These are phyloP conservation scores for Escovopsis sp. DNA, from an alignment of 2,329 filamentous ascomycete genomes.

Conservation along the genomic window DNA sequence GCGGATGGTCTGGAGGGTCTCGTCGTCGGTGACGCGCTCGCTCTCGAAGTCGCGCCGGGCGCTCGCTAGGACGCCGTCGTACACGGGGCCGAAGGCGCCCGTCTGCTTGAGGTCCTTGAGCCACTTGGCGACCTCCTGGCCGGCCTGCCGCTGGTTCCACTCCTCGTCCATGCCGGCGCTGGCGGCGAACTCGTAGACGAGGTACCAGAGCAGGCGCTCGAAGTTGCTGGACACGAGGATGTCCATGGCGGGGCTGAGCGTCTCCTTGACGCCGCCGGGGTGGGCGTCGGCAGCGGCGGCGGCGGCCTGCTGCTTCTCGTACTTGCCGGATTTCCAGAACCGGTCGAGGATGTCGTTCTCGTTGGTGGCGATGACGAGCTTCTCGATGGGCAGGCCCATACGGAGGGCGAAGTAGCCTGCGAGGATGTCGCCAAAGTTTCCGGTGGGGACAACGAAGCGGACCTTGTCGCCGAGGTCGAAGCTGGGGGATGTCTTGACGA, in stretches of 20 bases:
- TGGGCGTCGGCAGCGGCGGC: slow-evolving; percentile 34
- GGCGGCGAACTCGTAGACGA: slow-evolving; percentile 58
- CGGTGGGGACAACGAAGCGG: slow-evolving; percentile 81
- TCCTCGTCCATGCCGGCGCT: slow-evolving; percentile 46
- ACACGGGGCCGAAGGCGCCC: slow-evolving; percentile 69
- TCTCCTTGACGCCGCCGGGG: slow-evolving; percentile 71
- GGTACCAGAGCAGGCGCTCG: slow-evolving; percentile 86
- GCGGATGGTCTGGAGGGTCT: slow-evolving; percentile 53
- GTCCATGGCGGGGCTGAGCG: slow-evolving; percentile 91
- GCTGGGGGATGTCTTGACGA: slow-evolving; percentile 44
- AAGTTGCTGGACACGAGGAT: slow-evolving; percentile 95
- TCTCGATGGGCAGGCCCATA: slow-evolving; percentile 80
- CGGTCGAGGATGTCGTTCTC: slow-evolving; percentile 95
- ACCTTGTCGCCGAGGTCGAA: slow-evolving; percentile 55
- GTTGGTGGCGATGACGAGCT: slow-evolving; percentile 86
- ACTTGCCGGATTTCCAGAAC: slow-evolving; percentile 82
- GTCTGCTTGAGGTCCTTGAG: slow-evolving; percentile 64
- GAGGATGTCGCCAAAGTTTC: slow-evolving; percentile 93
- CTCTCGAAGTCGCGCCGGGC: slow-evolving; percentile 68
- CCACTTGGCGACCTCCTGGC: slow-evolving; percentile 67
- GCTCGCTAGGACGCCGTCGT: slow-evolving; percentile 53
- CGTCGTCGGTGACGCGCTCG: slow-evolving; percentile 51
- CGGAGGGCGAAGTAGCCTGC: slow-evolving; percentile 83
- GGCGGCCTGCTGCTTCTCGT: slow-evolving; percentile 66
- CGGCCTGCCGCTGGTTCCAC: slow-evolving; percentile 54